These are phyloP conservation scores for Zymoseptoria crescenta DNA, from an alignment of 2,329 filamentous ascomycete species.

Conservation along the genomic window DNA sequence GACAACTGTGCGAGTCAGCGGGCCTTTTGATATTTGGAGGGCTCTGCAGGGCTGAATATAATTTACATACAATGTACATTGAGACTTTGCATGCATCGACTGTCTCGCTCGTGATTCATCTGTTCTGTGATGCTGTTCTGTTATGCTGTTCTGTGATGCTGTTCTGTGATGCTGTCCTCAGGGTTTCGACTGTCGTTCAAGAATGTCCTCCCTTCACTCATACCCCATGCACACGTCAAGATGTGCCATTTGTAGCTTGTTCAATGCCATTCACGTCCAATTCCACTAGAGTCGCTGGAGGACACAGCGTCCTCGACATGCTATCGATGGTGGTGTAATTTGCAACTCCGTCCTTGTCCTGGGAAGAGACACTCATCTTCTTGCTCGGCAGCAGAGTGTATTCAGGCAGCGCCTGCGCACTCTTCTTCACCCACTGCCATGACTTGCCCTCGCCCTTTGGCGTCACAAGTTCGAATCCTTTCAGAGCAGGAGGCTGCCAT, in stretches of 20 bases:
- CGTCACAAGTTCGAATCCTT: conserved; percentile 43
- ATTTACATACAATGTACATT: not conserved
- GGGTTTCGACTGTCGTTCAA: no score
- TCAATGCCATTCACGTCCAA: not conserved
- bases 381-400: not conserved
- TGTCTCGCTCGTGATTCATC: not conserved
- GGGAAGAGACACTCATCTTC: not conserved
- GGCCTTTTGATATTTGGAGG: not conserved
- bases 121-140: not conserved
- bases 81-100: not conserved
- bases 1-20: not conserved
- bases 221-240: no score
- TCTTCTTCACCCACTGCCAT: not conserved
- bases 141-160: no score
- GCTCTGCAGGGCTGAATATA: not conserved
- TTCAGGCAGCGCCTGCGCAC: not conserved
- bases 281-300: not conserved
- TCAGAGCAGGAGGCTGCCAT: conserved; percentile 6
- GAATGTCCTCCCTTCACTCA: no score
- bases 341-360: not conserved
- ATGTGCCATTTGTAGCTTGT: no score
- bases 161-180: no score
- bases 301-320: not conserved
- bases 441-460: not conserved
- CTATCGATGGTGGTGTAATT: not conserved